Base-by-base conservation (phyloP, 805 yeast genomes). In the Pichia insulana region DNA sequence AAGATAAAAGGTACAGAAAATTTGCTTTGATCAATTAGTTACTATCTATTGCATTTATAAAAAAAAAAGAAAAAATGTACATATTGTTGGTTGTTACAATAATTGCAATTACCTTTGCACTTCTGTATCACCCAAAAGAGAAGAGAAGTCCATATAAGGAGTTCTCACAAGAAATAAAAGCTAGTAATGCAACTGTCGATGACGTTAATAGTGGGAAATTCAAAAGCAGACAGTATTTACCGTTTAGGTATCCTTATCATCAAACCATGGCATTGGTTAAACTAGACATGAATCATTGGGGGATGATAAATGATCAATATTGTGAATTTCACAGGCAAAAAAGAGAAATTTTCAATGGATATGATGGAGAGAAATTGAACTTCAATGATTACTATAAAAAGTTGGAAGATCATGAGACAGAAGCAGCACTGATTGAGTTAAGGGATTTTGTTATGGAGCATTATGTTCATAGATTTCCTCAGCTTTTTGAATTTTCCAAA, bases 211-310 rank as follows among this genome's bases (percentile, higher is more conserved):
- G 28, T 17, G 51, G 52, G 1, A 12, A 13, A 7, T 52, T 51
- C 34, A 19, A 33, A 7, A 75, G 70, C 48, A 57, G 75, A 44
- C 74, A 74, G 1, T 72, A 74, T 70, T 63, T 75, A 59, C 76
- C 76, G 2, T 70, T 72, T 47, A 59, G 77, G 46, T 71, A 71
- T 70, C 77, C 77, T 3, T 68, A 71, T 47, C 72, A 70, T 47
- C 77, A 72, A 50, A 72, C 76, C 7, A 72, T 72, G 77, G 66
- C 75, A 1, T 62, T 71, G 11, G 69, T 65, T 52, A 68, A 65
- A 40, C 53, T 71, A 36, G 76, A 71, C 47, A 64, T 72, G 42
- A 71, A 72, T 53, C 70, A 68, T 54, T 71, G 76, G 76, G 61
- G 70, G 45, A 73, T 71, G 40, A 64, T 72, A 63, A 71, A 70